Percentiles rank a stretch among this genome's conserved stretches.
Conservation (phyloP, 371 early-diverging fungal genomes). For the Capillidium rhysosporum region DNA sequence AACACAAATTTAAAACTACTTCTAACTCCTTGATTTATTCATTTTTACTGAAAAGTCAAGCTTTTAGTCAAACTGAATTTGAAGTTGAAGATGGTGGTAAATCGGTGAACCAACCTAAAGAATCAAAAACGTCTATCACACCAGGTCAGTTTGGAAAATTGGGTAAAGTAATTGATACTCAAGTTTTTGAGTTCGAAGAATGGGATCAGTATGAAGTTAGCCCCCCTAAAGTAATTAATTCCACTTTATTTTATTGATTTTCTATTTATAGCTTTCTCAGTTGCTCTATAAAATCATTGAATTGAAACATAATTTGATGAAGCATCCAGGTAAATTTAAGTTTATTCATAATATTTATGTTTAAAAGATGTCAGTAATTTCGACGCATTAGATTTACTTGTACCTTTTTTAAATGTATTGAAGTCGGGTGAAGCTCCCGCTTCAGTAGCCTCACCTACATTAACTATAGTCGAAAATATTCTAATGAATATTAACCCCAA, state of each 20-base stretch:
- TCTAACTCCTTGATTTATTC: too few relatives aligned
- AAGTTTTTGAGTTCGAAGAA: conserved; percentile 6
- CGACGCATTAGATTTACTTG: not conserved
- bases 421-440: not conserved
- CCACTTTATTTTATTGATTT: not conserved
- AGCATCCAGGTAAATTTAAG: too few relatives aligned
- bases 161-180: conserved; percentile 2
- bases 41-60: too few relatives aligned
- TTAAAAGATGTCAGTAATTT: not conserved
- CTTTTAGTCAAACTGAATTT: too few relatives aligned
- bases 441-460: not conserved
- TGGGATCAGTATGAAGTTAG: conserved; percentile 5
- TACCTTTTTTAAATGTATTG: not conserved
- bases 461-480: not conserved
- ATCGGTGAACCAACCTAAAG: too few relatives aligned
- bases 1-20: too few relatives aligned
- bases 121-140: not conserved
- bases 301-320: too few relatives aligned
- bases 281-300: too few relatives aligned
- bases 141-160: conserved; percentile 3
- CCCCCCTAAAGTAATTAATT: not conserved
- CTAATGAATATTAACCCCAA: not conserved
- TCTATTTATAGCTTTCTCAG: too few relatives aligned
- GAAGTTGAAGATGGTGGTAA: too few relatives aligned
- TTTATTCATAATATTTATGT: not conserved